Conservation (phyloP, 495 filamentous ascomycete genomes). For the Rhizodiscina lignyota region DNA sequence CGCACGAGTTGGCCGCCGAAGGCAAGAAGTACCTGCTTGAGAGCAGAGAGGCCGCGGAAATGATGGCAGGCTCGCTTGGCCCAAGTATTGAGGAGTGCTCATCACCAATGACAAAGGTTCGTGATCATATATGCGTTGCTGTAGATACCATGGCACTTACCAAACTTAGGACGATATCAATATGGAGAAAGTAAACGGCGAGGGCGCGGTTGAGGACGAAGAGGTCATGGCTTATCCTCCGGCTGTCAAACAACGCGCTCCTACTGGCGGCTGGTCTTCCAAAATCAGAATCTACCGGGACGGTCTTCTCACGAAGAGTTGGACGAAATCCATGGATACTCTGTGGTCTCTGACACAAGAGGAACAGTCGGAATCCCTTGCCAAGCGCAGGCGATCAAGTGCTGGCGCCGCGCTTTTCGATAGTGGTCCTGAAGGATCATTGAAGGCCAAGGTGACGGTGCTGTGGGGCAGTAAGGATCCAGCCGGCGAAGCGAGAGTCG, state of each 20-base stretch:
- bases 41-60: conserved; percentile 5
- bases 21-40: conserved; percentile 11
- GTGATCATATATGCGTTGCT: not conserved
- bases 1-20: conserved; percentile 21
- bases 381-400: not conserved
- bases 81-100: conserved; percentile 4
- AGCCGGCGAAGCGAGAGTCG: conserved; percentile 14
- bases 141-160: no score
- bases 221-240: conserved; percentile 3
- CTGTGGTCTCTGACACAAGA: conserved; percentile 4
- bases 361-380: no score
- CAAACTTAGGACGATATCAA: no score
- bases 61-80: conserved; percentile 7
- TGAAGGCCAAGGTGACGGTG: conserved; percentile 33
- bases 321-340: conserved; percentile 26
- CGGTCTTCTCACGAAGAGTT: not conserved
- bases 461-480: conserved; percentile 33
- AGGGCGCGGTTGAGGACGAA: not conserved
- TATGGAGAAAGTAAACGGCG: conserved; percentile 1
- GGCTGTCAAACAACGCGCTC: conserved; percentile 3
- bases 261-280: conserved; percentile 6
- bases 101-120: not conserved
- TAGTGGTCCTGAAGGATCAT: conserved; percentile 24
- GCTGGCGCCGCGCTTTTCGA: conserved; percentile 25
- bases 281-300: conserved; percentile 1